Evolutionary conservation across 2,329 filamentous ascomycete genomes (phyloP), one percentile per base, ranked within the genome.

Genomic region (Colletotrichum plurivorum): DNA sequence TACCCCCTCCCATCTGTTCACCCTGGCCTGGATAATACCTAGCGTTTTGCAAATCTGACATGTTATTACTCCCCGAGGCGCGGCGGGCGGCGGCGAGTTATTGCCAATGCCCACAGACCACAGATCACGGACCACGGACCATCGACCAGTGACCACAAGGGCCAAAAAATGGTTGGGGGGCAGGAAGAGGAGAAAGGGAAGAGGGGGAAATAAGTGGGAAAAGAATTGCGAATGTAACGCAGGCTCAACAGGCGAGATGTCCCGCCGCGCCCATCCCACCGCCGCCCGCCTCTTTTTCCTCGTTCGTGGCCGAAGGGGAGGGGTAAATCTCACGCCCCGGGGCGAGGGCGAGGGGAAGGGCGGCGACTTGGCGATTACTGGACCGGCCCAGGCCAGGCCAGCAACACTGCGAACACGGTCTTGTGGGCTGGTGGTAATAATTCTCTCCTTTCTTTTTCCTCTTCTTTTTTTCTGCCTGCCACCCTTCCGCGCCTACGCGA

Each of bases 171-270:
- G 31, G 31, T 36, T 36, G 31, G 31, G 31, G 31, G 65, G 48
- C 18, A 52, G 41, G 46, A 54, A 49, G 49, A 69, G 55, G 66
- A 54, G 49, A 46, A 43, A 20, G 53, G 25, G 27, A 53, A 43
- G 41, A 49, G 54, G 55, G 51, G 49, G 39, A 56, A 51, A 56
- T 60, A 65, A 60, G 56, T 55, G 62, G 66, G 56, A 54, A 45
- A 46, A 53, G 57, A 56, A 63, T 68, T 58, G 67, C 67, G 63
- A 70, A 68, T 70, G 63, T 45, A 70, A 70, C 67, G 52, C 67
- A 57, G 67, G 57, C 58, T 54, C 58, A 46, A 67, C 63, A 63
- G 57, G 63, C 67, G 63, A 68, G 62, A 57, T 45, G 55, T 69
- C 46, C 66, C 66, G 66, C 66, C 53, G 31, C 31, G 31, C 31